Evolutionary conservation across 768 basidiomycete genomes (phyloP), one percentile per base, ranked within the genome.

Genomic region (Strobilomyces echinocephalus): DNA sequence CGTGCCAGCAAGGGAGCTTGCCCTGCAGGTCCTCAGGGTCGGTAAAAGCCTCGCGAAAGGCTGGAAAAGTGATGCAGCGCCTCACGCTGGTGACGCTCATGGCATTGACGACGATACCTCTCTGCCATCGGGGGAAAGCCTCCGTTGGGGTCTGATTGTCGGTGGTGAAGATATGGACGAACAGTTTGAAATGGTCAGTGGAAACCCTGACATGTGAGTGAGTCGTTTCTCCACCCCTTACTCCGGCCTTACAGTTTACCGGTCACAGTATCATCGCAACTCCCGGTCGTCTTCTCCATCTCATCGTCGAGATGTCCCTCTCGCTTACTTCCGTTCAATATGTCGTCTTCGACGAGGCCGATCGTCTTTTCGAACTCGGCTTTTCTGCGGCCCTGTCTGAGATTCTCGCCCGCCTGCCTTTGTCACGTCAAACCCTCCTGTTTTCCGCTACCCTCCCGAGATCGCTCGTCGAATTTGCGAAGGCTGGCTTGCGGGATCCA

Each of bases 341-440:
- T 55, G 83, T 94, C 56, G 90, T 98, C 21, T 97, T 97, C 63
- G 97, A 99, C 65, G 97, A 99, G 72, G 97, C 97, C 0, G 97
- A 99, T 70, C 87, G 97, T 33, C 82, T 99, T 11, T 99, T 99
- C 70, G 97, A 99, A 67, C 91, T 98, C 85, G 97, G 97, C 28
- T 99, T 99, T 70, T 89, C 91, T 61, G 83, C 86, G 2, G 88
- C 95, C 46, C 79, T 99, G 34, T 87, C 85, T 49, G 95, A 97
- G 71, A 95, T 97, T 60, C 75, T 99, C 14, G 81, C 87, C 61
- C 91, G 94, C 31, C 83, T 99, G 48, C 94, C 95, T 12, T 54
- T 84, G 0, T 80, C 83, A 14, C 85, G 97, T 31, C 97, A 98
- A 71, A 95, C 93, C 2, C 79, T 97, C 38, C 80, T 99, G 6